A percentile compares a stretch with the other conserved stretches of the same genome.
Evolutionary conservation across 1,284 basidiomycete genomes (phyloP).

Genomic region (Apiotrichum veenhuisii): DNA sequence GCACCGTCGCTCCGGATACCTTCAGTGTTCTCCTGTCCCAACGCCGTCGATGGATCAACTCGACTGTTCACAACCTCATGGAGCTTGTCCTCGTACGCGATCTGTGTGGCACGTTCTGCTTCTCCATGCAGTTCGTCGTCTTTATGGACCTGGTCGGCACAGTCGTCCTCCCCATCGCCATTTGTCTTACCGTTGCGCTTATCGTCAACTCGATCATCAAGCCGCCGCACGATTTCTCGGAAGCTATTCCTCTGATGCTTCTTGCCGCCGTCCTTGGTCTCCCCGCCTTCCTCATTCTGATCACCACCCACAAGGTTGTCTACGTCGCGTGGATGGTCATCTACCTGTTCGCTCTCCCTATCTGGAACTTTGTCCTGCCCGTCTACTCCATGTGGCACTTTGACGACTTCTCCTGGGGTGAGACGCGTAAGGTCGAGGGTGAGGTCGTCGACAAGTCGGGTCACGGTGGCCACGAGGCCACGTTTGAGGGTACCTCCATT

Average conservation of each 20-base stretch:
- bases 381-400: conserved; percentile 99
- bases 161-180: conserved; percentile 90
- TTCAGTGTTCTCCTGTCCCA: conserved; percentile 92
- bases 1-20: conserved; percentile 94
- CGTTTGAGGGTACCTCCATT: conserved; percentile 61
- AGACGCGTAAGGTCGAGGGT: conserved; percentile 95
- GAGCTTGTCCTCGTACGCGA: conserved; percentile 96
- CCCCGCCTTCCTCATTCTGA: conserved; percentile 84
- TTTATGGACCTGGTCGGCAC: conserved; percentile 98
- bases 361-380: conserved; percentile 94
- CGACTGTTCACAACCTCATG: conserved; percentile 98
- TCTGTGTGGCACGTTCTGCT: conserved; percentile 92
- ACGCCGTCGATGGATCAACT: conserved; percentile 98
- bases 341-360: conserved; percentile 84
- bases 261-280: conserved; percentile 88
- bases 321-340: conserved; percentile 98
- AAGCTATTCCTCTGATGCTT: conserved; percentile 91
- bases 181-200: conserved; percentile 83
- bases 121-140: conserved; percentile 97
- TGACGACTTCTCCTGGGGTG: conserved; percentile 94
- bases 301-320: conserved; percentile 89
- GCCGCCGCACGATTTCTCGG: conserved; percentile 79
- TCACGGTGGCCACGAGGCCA: conserved; percentile 62
- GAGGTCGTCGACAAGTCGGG: conserved; percentile 61
- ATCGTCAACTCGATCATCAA: conserved; percentile 74